Conservation (phyloP, 805 yeast species). For the Ogataea ganodermae region DNA sequence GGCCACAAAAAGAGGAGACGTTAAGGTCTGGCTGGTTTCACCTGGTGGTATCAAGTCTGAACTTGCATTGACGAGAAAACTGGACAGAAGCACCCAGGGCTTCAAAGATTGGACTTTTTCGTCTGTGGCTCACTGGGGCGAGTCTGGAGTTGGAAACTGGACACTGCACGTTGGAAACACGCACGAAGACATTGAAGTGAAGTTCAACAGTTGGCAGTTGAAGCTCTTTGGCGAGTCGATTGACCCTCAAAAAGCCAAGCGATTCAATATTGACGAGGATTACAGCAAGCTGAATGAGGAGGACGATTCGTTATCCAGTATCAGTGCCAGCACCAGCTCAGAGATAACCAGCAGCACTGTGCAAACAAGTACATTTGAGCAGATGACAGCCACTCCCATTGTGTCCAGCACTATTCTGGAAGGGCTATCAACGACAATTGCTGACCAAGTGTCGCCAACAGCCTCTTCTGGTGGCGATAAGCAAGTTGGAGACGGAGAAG, state of each 20-base stretch:
- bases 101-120: constrained; percentile 86
- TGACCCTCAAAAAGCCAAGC: constrained; percentile 62
- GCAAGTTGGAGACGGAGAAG: constrained; percentile 24
- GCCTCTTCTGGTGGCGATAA: constrained; percentile 12
- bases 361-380: background rate
- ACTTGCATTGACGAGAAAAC: constrained; percentile 65
- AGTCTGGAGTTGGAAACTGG: constrained; percentile 81
- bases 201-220: constrained; percentile 70
- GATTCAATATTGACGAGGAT: constrained; percentile 52
- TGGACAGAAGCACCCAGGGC: constrained; percentile 60
- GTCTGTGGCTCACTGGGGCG: constrained; percentile 99
- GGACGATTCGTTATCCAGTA: constrained; percentile 19
- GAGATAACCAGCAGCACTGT: constrained; percentile 1
- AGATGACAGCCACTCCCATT: background rate
- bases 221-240: constrained; percentile 78
- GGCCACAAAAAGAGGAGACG: constrained; percentile 67
- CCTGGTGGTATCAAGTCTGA: constrained; percentile 76
- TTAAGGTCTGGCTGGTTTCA: constrained; percentile 63
- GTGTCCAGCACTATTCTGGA: constrained; percentile 2
- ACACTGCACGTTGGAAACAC: constrained; percentile 59
- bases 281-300: constrained; percentile 40
- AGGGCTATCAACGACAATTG: background rate
- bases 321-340: constrained; percentile 18
- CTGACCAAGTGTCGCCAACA: constrained; percentile 1
- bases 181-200: constrained; percentile 38